Evolutionary conservation across 495 filamentous ascomycete genomes (phyloP).

Genomic region (Bathelium albidoporum): DNA sequence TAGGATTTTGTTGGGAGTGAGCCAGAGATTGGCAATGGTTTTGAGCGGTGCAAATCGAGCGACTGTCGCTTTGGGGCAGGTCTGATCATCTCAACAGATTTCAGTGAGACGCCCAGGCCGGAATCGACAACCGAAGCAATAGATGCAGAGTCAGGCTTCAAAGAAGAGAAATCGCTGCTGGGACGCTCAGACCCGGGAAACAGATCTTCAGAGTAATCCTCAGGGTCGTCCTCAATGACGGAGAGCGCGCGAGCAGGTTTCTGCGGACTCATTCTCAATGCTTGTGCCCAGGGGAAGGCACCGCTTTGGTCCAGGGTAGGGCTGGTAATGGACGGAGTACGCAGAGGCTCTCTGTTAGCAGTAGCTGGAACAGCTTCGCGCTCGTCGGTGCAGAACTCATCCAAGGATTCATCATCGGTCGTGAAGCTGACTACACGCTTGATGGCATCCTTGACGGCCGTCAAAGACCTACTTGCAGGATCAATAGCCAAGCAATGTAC

Average conservation of each 20-base stretch:
- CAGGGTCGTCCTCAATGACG: constrained; percentile 66
- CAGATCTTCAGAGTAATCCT: constrained; percentile 76
- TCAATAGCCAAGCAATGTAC: constrained; percentile 79
- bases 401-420: constrained; percentile 78
- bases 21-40: constrained; percentile 53
- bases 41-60: constrained; percentile 29
- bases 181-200: constrained; percentile 68
- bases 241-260: constrained; percentile 76
- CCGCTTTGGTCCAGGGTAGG: constrained; percentile 67
- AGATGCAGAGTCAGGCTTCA: constrained; percentile 60
- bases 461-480: constrained; percentile 76
- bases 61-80: constrained; percentile 24
- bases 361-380: constrained; percentile 62
- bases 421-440: constrained; percentile 80
- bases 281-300: constrained; percentile 94
- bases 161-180: constrained; percentile 30
- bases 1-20: constrained; percentile 60
- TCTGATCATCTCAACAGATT: constrained; percentile 44
- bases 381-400: constrained; percentile 79
- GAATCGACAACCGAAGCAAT: constrained; percentile 72
- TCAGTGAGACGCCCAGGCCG: constrained; percentile 56
- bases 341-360: constrained; percentile 87
- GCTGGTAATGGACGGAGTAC: constrained; percentile 89
- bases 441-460: constrained; percentile 63
- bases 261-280: constrained; percentile 65